Percentiles rank a stretch among this genome's conserved stretches.
Conservation (phyloP, 495 filamentous ascomycete genomes). For the Podospora conica region DNA sequence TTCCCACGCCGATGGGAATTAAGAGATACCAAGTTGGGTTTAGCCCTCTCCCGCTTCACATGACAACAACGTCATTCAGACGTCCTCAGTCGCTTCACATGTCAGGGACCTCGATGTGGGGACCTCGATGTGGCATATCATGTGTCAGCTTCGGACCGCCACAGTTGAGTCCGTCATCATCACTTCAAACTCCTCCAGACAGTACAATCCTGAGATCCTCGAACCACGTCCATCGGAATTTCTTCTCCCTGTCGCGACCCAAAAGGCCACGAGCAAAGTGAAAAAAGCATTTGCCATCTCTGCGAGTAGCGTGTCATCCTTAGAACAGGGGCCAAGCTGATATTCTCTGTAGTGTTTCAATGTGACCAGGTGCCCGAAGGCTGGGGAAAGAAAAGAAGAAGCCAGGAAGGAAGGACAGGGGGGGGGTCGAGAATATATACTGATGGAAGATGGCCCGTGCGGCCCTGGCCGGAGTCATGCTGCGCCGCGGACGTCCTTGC, state of each 20-base stretch:
- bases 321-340: conserved; percentile 99
- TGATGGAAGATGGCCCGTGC: conserved; percentile 17
- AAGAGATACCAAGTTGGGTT: too few relatives aligned
- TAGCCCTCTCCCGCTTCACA: too few relatives aligned
- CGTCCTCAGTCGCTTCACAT: neutral
- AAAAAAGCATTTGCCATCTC: conserved; percentile 58
- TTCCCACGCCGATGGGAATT: too few relatives aligned
- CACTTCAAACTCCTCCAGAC: neutral
- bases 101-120: neutral
- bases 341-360: conserved; percentile 64
- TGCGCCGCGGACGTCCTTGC: too few relatives aligned
- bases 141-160: too few relatives aligned
- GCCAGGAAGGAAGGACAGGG: conserved; percentile 14
- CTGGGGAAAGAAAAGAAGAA: conserved; percentile 23
- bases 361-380: conserved; percentile 35
- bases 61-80: too few relatives aligned
- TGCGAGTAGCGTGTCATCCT: conserved; percentile 98
- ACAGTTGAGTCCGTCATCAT: too few relatives aligned
- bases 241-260: conserved; percentile 13
- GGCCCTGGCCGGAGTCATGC: too few relatives aligned
- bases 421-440: conserved; percentile 14
- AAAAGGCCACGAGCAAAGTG: conserved; percentile 11
- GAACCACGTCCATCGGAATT: neutral
- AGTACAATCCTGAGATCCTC: neutral
- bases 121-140: too few relatives aligned